Evolutionary conservation across 345 rosid genomes (phyloP), one percentile per base, ranked within the genome.

Genomic region (Melaleuca alternifolia): DNA sequence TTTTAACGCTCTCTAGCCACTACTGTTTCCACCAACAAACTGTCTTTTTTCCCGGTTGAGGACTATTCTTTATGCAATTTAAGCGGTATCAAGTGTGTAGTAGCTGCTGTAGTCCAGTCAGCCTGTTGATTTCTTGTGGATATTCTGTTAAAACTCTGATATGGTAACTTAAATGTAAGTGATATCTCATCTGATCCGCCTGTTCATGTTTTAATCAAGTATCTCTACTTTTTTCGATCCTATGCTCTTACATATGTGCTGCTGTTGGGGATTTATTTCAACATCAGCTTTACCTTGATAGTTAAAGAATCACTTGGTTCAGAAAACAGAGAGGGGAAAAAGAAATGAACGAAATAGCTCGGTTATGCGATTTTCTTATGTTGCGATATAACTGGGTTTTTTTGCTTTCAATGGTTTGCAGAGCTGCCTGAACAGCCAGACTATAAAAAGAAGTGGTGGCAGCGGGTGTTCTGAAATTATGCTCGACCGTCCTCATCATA

Each of bases 371-470:
- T 37, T 21, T 71, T 71, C 79, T n/a, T 71, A 71, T 71, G 26
- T 71, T 26, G 77, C 37, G 7, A 30, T 48, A 83, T n/a, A 11
- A 50, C 51, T 83, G 26, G 9, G 83, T 83, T 18, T 28, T 62
- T 85, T 21, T 56, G 33, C 44, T 61, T 28, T 61, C 20, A 11
- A 5, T 84, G 76, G 46, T 85, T 33, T 59, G 13, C 89, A 94
- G 95, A 94, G 75, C 18, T 89, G 75, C 91, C 89, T 1, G 23
- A 24, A 20, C n/a, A 18, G 52, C 4, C 26, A 5, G 92, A 92
- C 84, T 24, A 48, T 6, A 93, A 84, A 88, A 91, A 85, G 88
- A 91, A 91, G 92, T 88, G 84, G 87, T 92, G 94, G 81, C 62
- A 57, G 92, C 90, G 94, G 94, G 65, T 85, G 57, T 86, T 87